Evolutionary conservation across 2,329 filamentous ascomycete genomes (phyloP), one percentile per base, ranked within the genome.

Genomic region (Mariannaea sp.): DNA sequence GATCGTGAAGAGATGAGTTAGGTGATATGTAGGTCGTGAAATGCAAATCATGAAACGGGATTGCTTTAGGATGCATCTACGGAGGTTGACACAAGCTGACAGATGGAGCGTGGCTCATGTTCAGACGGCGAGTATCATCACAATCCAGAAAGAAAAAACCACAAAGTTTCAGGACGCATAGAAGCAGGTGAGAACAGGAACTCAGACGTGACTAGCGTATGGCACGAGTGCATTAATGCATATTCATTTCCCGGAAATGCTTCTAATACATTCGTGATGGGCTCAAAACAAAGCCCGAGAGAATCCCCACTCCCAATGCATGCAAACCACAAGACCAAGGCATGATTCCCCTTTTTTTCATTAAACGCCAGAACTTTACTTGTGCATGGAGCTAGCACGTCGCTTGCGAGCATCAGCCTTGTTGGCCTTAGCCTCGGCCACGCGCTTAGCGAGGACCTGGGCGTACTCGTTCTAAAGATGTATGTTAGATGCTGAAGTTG

Each of bases 401-500:
- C 94, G 88, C 92, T 97, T 97, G 83, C 92, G 90, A 77, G 88
- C 82, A 81, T 97, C 93, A 70, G 87, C 87, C 84, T 94, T 93
- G 80, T 88, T 87, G 75, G 89, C 83, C 86, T 97, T 96, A 83
- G 92, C 89, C 84, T 99, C 94, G 75, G 86, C 83, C 73, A 97
- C 90, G 82, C 94, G 94, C 89, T 94, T 95, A 82, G 94, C 91
- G 63, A 99, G 86, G 77, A 97, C 80, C 80, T 93, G 87, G 70
- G 92, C 88, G 80, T 99, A 99, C 82, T 99, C 94, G 82, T 90
- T 92, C 93, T 97, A 69, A 46, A 45, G n/a, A 32, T 12, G 68
- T n/a, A n/a, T 80, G 56, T 32, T 27, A 19, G 2, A n/a, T 47
- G 30, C 49, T 22, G 49, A 39, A 44, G 2, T 2, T 7, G 3